phyloP scores from a whole-genome alignment of 1,139 yeast species.

The Magnusiomyces fungicola region DNA sequence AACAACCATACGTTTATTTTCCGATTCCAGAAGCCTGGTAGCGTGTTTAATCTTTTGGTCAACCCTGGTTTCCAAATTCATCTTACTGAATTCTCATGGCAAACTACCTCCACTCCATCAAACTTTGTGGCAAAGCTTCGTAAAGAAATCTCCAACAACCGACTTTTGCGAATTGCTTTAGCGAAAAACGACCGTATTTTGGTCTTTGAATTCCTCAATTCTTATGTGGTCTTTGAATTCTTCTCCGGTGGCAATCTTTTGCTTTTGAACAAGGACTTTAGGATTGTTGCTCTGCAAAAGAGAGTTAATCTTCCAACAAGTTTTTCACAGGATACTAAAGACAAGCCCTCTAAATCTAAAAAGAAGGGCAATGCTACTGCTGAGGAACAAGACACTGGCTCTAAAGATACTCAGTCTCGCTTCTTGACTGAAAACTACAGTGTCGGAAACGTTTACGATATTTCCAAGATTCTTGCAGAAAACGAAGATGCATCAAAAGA shows the following conservation, averaged over 20 bases:
- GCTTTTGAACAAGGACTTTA: constrained; percentile 58
- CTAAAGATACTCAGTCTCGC: neutral
- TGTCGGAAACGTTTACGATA: constrained; percentile 20
- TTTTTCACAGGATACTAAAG: neutral
- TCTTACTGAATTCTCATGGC: constrained; percentile 71
- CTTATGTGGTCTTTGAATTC: constrained; percentile 75
- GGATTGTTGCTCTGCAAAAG: constrained; percentile 50
- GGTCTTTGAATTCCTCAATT: constrained; percentile 72
- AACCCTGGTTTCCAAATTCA: constrained; percentile 86
- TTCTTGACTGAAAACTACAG: constrained; percentile 16
- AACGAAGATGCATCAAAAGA: constrained; percentile 9
- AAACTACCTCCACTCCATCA: constrained; percentile 74
- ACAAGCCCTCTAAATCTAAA: neutral
- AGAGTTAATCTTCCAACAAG: constrained; percentile 6
- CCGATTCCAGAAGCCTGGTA: constrained; percentile 75
- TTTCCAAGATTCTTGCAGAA: constrained; percentile 5
- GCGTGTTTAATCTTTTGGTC: constrained; percentile 59
- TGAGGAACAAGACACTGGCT: constrained; percentile 2
- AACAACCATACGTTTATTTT: constrained; percentile 68
- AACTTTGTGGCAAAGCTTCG: constrained; percentile 79
- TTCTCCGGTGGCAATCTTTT: constrained; percentile 92
- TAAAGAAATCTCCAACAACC: constrained; percentile 74
- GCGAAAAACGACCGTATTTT: constrained; percentile 72
- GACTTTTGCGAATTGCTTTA: constrained; percentile 67
- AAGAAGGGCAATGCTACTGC: neutral